Evolutionary conservation across 495 filamentous ascomycete species (phyloP).

Genomic region (Talaromyces ruber): DNA sequence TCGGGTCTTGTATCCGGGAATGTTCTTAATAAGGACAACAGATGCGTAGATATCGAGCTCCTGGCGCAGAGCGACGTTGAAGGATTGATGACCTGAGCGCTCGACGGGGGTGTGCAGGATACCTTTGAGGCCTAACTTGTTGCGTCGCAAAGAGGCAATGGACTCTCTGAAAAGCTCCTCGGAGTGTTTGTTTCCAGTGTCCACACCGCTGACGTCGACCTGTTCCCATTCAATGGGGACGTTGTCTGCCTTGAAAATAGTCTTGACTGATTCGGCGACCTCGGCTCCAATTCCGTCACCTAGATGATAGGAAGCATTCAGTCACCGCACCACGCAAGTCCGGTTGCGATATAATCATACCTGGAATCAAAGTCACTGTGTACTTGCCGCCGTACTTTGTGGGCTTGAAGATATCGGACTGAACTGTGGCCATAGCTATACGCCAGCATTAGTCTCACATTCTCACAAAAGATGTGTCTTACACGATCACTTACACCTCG

Average conservation of each 20-base stretch:
- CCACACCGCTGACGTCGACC: slow-evolving; percentile 89
- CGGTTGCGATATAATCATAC: slow-evolving; percentile 29
- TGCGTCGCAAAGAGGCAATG: slow-evolving; percentile 88
- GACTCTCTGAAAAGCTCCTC: slow-evolving; percentile 93
- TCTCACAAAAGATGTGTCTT: background rate
- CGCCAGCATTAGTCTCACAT: background rate
- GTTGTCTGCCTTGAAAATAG: slow-evolving; percentile 98
- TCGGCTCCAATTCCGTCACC: slow-evolving; percentile 97
- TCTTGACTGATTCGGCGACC: slow-evolving; percentile 95
- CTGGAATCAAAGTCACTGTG: slow-evolving; percentile 95
- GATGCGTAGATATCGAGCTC: slow-evolving; percentile 99
- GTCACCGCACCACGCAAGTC: background rate
- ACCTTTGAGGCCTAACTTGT: slow-evolving; percentile 95
- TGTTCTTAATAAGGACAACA: slow-evolving; percentile 97
- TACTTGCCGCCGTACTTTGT: slow-evolving; percentile 99
- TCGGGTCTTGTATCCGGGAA: slow-evolving; percentile 93
- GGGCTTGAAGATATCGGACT: slow-evolving; percentile 91
- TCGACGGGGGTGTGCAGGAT: slow-evolving; percentile 96
- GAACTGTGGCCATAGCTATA: slow-evolving; percentile 60
- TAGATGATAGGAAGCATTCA: slow-evolving; percentile 17
- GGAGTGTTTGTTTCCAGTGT: slow-evolving; percentile 76
- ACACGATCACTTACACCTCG: slow-evolving; percentile 29
- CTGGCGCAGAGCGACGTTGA: slow-evolving; percentile 98
- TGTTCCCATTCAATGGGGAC: slow-evolving; percentile 99
- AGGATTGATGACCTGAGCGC: slow-evolving; percentile 95